phyloP scores from a whole-genome alignment of 208 protist species.

The Vickermania ingenoplastis region DNA sequence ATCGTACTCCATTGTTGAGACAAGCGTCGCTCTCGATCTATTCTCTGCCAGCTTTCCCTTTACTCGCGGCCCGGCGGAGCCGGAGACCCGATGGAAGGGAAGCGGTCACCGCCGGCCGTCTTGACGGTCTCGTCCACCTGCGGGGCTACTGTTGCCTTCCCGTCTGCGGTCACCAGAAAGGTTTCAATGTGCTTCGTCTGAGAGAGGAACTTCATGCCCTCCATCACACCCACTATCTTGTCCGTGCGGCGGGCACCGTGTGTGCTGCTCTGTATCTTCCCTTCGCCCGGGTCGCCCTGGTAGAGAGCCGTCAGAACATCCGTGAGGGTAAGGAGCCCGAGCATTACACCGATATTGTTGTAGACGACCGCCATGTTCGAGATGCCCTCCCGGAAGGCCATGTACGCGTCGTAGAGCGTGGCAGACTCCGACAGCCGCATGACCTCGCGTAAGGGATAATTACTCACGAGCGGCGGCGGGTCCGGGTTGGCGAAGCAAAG shows the following conservation, averaged over 20 bases:
- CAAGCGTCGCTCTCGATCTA: too few species aligned
- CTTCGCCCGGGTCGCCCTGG: slow-evolving; percentile 19
- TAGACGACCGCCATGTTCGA: slow-evolving; percentile 66
- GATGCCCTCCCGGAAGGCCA: slow-evolving; percentile 36
- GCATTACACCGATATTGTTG: slow-evolving; percentile 33
- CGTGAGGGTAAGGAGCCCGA: slow-evolving; percentile 53
- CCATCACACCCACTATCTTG: slow-evolving; percentile 28
- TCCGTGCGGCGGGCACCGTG: slow-evolving; percentile 25
- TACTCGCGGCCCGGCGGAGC: background rate
- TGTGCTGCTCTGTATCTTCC: slow-evolving; percentile 2
- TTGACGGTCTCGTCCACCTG: too few species aligned
- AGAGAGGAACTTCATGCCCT: slow-evolving; percentile 36
- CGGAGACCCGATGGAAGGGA: background rate
- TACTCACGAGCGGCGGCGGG: slow-evolving; percentile 42
- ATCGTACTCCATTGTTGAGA: too few species aligned
- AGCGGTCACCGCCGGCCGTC: too few species aligned
- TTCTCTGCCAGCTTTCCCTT: too few species aligned
- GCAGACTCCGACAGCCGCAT: slow-evolving; percentile 37
- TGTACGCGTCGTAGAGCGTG: slow-evolving; percentile 56
- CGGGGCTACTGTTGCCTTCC: background rate
- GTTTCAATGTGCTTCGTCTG: slow-evolving; percentile 15
- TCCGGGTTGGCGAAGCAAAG: slow-evolving; percentile 44
- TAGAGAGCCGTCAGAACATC: slow-evolving; percentile 52
- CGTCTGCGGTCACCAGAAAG: background rate
- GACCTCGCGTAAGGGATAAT: slow-evolving; percentile 58